Conservation (phyloP, 306 rosid genomes). For the Canavalia ensiformis region DNA sequence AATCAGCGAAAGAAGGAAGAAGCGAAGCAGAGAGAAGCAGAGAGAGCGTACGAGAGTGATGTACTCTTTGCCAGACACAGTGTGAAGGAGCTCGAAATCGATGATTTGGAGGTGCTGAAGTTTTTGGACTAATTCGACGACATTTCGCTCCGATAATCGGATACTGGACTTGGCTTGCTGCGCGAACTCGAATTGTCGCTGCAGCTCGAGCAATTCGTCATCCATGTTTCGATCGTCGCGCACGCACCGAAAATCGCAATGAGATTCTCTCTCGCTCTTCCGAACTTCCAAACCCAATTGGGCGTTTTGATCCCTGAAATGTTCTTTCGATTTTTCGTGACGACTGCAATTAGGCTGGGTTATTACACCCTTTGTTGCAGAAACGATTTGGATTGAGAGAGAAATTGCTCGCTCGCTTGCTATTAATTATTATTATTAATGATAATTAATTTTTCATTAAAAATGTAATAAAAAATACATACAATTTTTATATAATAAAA, state of each 20-base stretch:
- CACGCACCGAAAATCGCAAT: neutral
- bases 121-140: constrained; percentile 94
- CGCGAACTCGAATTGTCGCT: constrained; percentile 93
- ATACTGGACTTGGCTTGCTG: constrained; percentile 95
- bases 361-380: neutral
- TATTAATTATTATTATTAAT: too few relatives aligned
- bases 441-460: too few relatives aligned
- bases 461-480: too few relatives aligned
- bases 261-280: constrained; percentile 18
- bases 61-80: constrained; percentile 96
- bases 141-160: constrained; percentile 94
- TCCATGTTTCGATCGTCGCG: constrained; percentile 75
- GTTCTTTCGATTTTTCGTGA: constrained; percentile 27
- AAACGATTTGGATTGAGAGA: neutral
- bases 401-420: too few relatives aligned
- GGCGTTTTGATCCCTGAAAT: constrained; percentile 28
- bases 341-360: constrained; percentile 8
- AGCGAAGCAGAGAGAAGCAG: neutral
- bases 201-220: constrained; percentile 91
- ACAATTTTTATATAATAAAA: too few relatives aligned
- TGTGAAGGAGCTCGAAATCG: constrained; percentile 96
- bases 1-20: neutral
- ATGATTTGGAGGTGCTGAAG: constrained; percentile 91
- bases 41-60: constrained; percentile 80
- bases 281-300: constrained; percentile 2